These are phyloP conservation scores for Phoma sp. DNA, from an alignment of 2,329 filamentous ascomycete genomes.

Conservation along the genomic window DNA sequence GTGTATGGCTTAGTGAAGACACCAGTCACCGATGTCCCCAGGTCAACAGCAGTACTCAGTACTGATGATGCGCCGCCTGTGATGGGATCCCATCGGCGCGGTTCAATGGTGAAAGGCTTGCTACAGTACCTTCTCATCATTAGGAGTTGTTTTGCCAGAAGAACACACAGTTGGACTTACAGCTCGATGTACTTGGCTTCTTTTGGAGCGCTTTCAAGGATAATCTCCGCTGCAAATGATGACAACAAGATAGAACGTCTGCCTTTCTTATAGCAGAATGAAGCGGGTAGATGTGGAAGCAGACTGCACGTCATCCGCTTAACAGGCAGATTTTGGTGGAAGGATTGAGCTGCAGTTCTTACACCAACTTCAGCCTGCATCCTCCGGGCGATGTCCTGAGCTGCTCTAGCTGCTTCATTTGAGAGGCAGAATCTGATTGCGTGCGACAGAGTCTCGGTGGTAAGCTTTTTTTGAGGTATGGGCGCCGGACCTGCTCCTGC, in stretches of 20 bases:
- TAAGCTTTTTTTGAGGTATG: constrained; percentile 30
- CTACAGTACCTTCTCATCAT: constrained; percentile 13
- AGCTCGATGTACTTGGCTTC: neutral
- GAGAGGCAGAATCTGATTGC: constrained; percentile 50
- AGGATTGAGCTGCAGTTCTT: constrained; percentile 51
- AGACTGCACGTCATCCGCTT: neutral
- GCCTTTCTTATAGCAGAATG: neutral
- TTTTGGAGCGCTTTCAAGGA: neutral
- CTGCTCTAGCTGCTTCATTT: constrained; percentile 45
- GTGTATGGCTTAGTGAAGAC: constrained; percentile 50
- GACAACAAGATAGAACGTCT: neutral
- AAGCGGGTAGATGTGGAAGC: neutral
- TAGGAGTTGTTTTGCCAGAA: neutral
- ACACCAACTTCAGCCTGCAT: constrained; percentile 54
- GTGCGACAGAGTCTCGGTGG: constrained; percentile 25
- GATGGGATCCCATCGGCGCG: constrained; percentile 64
- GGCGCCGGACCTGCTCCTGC: constrained; percentile 39
- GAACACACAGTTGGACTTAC: neutral
- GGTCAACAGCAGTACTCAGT: constrained; percentile 59
- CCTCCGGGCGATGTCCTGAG: constrained; percentile 47
- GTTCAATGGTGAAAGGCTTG: constrained; percentile 39
- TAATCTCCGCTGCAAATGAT: neutral
- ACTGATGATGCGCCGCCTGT: constrained; percentile 67
- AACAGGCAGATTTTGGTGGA: constrained; percentile 45
- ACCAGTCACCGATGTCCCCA: constrained; percentile 64